These are phyloP conservation scores for Pichia sp. DNA, from an alignment of 1,139 yeast genomes.

Conservation along the genomic window DNA sequence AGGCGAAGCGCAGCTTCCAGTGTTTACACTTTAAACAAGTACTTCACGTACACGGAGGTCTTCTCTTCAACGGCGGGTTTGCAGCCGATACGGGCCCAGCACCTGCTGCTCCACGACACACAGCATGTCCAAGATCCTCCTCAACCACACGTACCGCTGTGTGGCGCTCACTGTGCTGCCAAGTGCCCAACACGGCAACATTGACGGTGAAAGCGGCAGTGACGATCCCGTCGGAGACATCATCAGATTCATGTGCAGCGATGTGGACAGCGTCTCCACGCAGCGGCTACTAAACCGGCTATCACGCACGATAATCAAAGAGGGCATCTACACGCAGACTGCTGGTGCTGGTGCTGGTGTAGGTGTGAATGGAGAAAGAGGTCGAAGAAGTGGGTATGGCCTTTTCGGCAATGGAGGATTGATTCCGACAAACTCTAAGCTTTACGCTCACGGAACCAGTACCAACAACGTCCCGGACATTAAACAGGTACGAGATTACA, in stretches of 20 bases:
- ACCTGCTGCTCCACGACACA: too few relatives aligned
- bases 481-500: slow-evolving; percentile 14
- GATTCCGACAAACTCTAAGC: slow-evolving; percentile 17
- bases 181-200: background rate
- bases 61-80: too few relatives aligned
- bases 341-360: background rate
- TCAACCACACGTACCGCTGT: slow-evolving; percentile 21
- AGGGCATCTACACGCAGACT: slow-evolving; percentile 14
- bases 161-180: slow-evolving; percentile 9
- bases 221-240: slow-evolving; percentile 6
- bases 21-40: too few relatives aligned
- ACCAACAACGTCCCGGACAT: slow-evolving; percentile 19
- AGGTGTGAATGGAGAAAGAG: background rate
- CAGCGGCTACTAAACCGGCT: slow-evolving; percentile 7
- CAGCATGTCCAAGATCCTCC: slow-evolving; percentile 25
- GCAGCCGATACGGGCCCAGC: too few relatives aligned
- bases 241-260: slow-evolving; percentile 20
- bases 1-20: background rate
- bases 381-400: too few relatives aligned
- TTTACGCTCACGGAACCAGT: slow-evolving; percentile 17
- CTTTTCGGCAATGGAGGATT: slow-evolving; percentile 5
- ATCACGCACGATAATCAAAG: slow-evolving; percentile 13
- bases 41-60: too few relatives aligned
- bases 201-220: background rate
- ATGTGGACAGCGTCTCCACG: slow-evolving; percentile 6